These are phyloP conservation scores for Talaromyces sp. DNA, from an alignment of 2,329 filamentous ascomycete species.

Conservation along the genomic window DNA sequence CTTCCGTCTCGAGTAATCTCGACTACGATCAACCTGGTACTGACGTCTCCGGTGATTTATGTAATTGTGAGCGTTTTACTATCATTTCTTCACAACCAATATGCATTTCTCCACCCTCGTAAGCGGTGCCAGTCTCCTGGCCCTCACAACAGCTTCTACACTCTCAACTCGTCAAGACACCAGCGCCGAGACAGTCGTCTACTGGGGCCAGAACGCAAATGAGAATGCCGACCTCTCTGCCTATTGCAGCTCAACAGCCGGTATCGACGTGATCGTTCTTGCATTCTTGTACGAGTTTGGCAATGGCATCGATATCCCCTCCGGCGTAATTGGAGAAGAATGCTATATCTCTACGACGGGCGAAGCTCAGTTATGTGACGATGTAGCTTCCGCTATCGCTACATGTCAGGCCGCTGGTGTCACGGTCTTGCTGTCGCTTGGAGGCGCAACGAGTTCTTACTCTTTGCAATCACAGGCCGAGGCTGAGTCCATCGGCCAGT, in stretches of 20 bases:
- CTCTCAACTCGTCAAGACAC: neutral
- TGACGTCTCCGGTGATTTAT: neutral
- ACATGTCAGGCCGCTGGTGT: constrained; percentile 44
- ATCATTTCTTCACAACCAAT: neutral
- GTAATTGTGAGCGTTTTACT: too few relatives aligned
- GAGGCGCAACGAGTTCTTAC: constrained; percentile 41
- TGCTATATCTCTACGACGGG: constrained; percentile 16
- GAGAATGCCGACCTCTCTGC: constrained; percentile 11
- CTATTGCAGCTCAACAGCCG: constrained; percentile 39
- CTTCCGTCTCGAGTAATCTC: constrained; percentile 4
- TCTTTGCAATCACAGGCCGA: constrained; percentile 34
- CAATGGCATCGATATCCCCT: constrained; percentile 15
- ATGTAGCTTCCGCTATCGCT: constrained; percentile 40
- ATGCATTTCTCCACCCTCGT: neutral
- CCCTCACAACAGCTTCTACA: neutral
- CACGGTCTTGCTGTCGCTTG: constrained; percentile 47
- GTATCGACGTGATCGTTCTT: constrained; percentile 45
- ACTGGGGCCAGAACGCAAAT: constrained; percentile 17
- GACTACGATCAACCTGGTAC: neutral
- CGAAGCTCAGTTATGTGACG: constrained; percentile 31
- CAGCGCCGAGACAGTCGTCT: constrained; percentile 10
- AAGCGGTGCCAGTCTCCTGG: neutral
- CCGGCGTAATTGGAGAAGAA: constrained; percentile 13
- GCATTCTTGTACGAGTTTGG: constrained; percentile 44
- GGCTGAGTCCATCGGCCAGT: constrained; percentile 39